Evolutionary conservation across 2,329 filamentous ascomycete genomes (phyloP).

Genomic region (Pseudofabraea citricarpa): DNA sequence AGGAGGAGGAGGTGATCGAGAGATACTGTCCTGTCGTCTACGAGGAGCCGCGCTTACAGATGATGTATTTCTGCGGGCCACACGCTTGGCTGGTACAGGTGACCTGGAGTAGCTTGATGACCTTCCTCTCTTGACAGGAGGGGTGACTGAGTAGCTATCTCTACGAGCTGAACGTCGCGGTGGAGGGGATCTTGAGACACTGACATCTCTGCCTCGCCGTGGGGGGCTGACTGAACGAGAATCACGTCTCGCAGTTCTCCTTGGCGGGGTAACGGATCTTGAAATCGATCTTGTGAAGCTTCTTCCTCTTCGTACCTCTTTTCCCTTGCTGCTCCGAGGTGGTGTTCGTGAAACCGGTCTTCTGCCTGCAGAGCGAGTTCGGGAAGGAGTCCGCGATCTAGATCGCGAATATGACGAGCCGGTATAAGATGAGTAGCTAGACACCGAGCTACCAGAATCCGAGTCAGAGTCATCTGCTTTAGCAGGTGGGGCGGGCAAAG

Average conservation of each 20-base stretch:
- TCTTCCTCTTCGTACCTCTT: constrained; percentile 16
- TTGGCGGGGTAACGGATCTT: constrained; percentile 15
- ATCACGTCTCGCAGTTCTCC: constrained; percentile 9
- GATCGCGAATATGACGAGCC: constrained; percentile 53
- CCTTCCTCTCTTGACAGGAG: constrained; percentile 14
- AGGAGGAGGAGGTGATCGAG: constrained; percentile 12
- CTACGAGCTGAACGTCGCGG: constrained; percentile 10
- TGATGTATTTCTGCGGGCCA: constrained; percentile 16
- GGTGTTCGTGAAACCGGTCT: constrained; percentile 17
- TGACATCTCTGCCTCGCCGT: constrained; percentile 12
- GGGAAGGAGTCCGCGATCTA: constrained; percentile 20
- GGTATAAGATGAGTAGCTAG: constrained; percentile 74
- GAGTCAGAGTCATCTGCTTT: constrained; percentile 56
- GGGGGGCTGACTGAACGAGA: constrained; percentile 18
- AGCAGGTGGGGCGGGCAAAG: constrained; percentile 61
- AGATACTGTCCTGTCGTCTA: constrained; percentile 12
- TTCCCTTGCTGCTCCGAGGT: constrained; percentile 12
- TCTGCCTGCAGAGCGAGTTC: constrained; percentile 9
- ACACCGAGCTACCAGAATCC: constrained; percentile 60
- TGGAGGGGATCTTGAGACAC: constrained; percentile 20
- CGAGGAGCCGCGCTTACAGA: constrained; percentile 20
- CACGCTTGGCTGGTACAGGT: constrained; percentile 11
- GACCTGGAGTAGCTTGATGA: constrained; percentile 11
- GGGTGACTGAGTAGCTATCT: constrained; percentile 14
- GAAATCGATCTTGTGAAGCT: constrained; percentile 23